Evolutionary conservation across 139 green algal species (phyloP).

Genomic region (Gonium pectorale): DNA sequence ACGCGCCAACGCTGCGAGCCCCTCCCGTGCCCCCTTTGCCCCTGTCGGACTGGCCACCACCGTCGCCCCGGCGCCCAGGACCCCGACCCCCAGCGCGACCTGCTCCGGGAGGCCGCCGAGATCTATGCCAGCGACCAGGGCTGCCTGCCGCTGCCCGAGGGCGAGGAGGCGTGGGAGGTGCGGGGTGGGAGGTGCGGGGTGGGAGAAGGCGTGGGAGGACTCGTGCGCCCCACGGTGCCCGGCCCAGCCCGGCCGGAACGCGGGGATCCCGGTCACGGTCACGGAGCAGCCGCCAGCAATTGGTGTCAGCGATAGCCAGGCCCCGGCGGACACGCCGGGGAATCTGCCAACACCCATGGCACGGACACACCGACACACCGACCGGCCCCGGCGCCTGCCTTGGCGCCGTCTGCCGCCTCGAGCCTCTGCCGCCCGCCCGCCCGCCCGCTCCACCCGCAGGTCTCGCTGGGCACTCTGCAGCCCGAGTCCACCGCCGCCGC

Average conservation of each 20-base stretch:
- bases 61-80: background rate
- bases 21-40: background rate
- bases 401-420: too few species aligned
- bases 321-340: too few species aligned
- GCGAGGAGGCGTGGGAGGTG: background rate
- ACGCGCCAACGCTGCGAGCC: too few species aligned
- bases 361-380: too few species aligned
- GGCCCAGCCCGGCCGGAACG: too few species aligned
- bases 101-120: background rate
- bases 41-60: background rate
- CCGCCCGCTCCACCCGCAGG: background rate
- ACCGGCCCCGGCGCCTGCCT: too few species aligned
- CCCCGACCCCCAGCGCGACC: background rate
- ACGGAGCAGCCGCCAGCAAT: too few species aligned
- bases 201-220: too few species aligned
- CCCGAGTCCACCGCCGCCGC: background rate
- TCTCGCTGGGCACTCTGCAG: conserved; percentile 1
- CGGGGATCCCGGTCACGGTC: too few species aligned
- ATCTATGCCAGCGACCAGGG: background rate
- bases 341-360: too few species aligned
- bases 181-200: background rate
- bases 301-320: too few species aligned
- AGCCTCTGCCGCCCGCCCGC: background rate
- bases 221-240: too few species aligned
- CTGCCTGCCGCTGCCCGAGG: background rate